Conservation (phyloP, 352 stramenopile genomes). For the Paralagenidium karlingii region DNA sequence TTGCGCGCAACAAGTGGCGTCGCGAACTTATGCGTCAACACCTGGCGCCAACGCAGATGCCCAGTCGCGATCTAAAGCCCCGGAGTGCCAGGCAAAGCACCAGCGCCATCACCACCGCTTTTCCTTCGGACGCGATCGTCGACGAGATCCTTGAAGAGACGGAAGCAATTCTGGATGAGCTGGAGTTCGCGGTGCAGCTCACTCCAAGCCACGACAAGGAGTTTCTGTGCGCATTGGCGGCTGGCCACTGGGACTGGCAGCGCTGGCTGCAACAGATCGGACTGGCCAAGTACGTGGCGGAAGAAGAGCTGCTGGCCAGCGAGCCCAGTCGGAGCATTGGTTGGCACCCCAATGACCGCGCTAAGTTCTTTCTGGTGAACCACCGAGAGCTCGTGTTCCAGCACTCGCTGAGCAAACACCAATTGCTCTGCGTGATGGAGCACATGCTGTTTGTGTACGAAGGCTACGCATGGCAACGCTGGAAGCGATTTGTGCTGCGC, state of each 20-base stretch:
- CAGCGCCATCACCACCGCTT: slow-evolving; percentile 9
- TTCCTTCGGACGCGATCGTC: slow-evolving; percentile 24
- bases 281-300: slow-evolving; percentile 17
- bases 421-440: slow-evolving; percentile 29
- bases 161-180: slow-evolving; percentile 3
- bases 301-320: slow-evolving; percentile 20
- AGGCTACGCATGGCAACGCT: slow-evolving; percentile 45
- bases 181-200: slow-evolving; percentile 26
- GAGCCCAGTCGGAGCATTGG: slow-evolving; percentile 1
- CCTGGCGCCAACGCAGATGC: too few species aligned
- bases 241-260: slow-evolving; percentile 23
- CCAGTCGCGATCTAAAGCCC: too few species aligned
- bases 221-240: slow-evolving; percentile 21
- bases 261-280: slow-evolving; percentile 34
- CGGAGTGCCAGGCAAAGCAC: too few species aligned
- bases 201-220: slow-evolving; percentile 16
- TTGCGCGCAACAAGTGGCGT: slow-evolving; percentile 34
- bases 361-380: slow-evolving; percentile 43
- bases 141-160: slow-evolving; percentile 36
- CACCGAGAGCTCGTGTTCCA: slow-evolving; percentile 27
- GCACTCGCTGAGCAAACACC: slow-evolving; percentile 15
- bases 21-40: slow-evolving; percentile 22
- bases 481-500: slow-evolving; percentile 21
- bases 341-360: slow-evolving; percentile 25
- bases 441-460: slow-evolving; percentile 50